Base-by-base conservation (phyloP, 2,329 filamentous ascomycete genomes). In the Monosporascus sp. region DNA sequence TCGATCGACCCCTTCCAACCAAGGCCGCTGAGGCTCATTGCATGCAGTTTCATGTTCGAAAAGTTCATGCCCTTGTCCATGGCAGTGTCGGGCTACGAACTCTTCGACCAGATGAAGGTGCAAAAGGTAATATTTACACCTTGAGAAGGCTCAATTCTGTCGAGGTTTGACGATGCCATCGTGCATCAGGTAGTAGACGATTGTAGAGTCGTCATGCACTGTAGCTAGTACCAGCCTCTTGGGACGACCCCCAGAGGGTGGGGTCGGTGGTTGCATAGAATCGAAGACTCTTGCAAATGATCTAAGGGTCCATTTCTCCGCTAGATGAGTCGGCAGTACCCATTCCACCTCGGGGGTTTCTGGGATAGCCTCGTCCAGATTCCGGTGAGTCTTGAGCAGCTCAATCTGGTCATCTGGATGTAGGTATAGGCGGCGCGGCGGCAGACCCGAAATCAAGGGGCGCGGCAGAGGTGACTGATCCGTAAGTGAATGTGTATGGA, bases 91-190 rank as follows among this genome's bases (percentile, higher is more conserved):
- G 87, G 83, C 43, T 91, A 89, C 64, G 79, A 86, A 8, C 71
- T 89, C 26, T 91, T 90, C 65, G 82, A 90, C 65, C 79, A 85
- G 58, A 87, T 86, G 80, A 81, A 86, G 70, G 86, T 79, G 20
- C 86, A 89, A 62, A 90, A 91, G 74, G 84, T 91, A 15, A 78
- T 89, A 17, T 90, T 90, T 64, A 78, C 77, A 56, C 77, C 74
- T 15, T 80, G 60, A 68, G 40, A 37, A 24, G 15, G 22, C 38
- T 79, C 73, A 93, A 68, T 94, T 94, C 69, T 93, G 89, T 53
- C 89, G 78, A 24, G 89, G 89, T 74, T 93, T 94, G 51, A 93
- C 88, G 58, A 92, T 84, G n/a, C 89, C 89, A 68, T 93, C 88
- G 63, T 93, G 89, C 68, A 93, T 82, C 58, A 92, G 79, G 66